Evolutionary conservation across 192 early-diverging fungal genomes (phyloP), one percentile per base, ranked within the genome.

Genomic region (Gaertneriomyces semiglobifer): DNA sequence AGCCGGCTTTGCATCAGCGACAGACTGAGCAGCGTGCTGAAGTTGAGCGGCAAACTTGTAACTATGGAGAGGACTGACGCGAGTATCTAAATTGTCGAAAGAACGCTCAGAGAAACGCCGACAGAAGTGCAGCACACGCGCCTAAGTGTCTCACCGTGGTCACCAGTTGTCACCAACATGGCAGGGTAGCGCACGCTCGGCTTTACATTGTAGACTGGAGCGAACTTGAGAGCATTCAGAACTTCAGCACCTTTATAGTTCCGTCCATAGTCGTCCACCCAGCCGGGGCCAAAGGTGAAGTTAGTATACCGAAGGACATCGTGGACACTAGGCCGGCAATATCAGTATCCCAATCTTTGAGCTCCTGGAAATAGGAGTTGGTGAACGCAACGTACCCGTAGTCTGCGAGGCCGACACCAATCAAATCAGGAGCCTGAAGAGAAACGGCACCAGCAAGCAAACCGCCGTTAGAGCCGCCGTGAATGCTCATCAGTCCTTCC

Each of bases 261-360:
- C 40, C 80, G 71, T 10, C 86, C 86, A 67, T 81, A 88, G 60
- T 89, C 86, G 43, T 78, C 69, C 46, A 66, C 66, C 88, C 88
- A 90, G 3, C 81, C 85, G 72, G 81, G 75, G 3, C 88, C 88
- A 58, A 86, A 86, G 4, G 87, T 90, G 67, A 89, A 90, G 63
- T 87, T 86, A 74, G 87, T 84, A 81, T 86, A 90, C 40, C 86
- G 81, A 47, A 88, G 62, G 75, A 87, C 73, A 62, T 90, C 88
- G 76, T 84, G 65, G 19, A 89, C 88, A 33, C 86, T 52, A 6
- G 50, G 50, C 25, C 0, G 25, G 25, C 25, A 33, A 33, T 33
- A 33, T 33, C 25, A 33, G 25, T 33, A 33, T 33, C 25, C 25
- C 25, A 33, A 33, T 33, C 25, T 33, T 33, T 33, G 20, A 5